Base-by-base conservation (phyloP, 176 grass and related monocot species). In the Melocanna baccifera region DNA sequence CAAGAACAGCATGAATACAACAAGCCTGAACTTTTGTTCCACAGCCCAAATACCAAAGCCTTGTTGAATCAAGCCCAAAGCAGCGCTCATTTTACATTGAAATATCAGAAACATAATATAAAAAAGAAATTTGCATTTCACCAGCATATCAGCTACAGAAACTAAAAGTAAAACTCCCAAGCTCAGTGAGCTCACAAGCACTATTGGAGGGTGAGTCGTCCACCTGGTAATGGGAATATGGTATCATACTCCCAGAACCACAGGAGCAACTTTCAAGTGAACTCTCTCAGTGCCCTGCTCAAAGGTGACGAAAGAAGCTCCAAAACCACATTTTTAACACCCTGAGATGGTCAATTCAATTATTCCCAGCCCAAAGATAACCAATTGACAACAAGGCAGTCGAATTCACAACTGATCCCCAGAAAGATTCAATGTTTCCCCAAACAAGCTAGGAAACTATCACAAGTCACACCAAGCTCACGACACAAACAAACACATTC, bases 121-220 rank as follows among this genome's bases (percentile, higher is more conserved):
- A 55, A 69, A 18, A 41, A 36, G 8, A 64, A 73, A 72, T 51
- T 25, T 11, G 42, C 15, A 86, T 64, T 86, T 40, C n/a, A 75
- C 43, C 22, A 64, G 12, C 23, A 62, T 29, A 52, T 56, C 43
- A 22, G 16, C 34, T 51, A 20, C 11, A 48, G 6, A 86, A 46
- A 47, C 22, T 25, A 71, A 71, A 26, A 6, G 12, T 7, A 46
- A 46, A 46, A 47, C 41, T 46, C 23, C 41, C n/a, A 6, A 70
- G 41, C n/a, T 26, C n/a, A 47, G n/a, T 71, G 23, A 71, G 3
- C 15, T 66, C 28, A 36, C 14, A 65, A 65, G 6, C 10, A 69
- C 47, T 12, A 53, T 67, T 20, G 4, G 6, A 32, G 67, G 15
- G 34, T 18, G 41, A 39, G 42, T 63, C 22, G 22, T 26, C n/a